Evolutionary conservation across 768 basidiomycete species (phyloP).

Genomic region (Peribolospora kevripleyi): DNA sequence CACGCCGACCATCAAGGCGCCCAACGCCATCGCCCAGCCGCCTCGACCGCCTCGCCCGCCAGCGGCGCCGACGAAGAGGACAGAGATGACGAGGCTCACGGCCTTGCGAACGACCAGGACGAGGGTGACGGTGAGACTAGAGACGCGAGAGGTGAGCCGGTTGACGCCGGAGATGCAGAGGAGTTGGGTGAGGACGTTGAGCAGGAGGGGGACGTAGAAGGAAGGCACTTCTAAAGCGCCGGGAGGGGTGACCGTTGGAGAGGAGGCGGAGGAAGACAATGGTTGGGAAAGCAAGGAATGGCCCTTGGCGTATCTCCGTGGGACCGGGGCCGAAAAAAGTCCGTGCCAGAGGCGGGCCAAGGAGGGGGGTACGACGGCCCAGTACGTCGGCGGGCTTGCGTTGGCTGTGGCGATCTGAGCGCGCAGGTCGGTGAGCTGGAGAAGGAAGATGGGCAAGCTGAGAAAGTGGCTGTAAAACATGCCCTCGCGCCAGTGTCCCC

Average conservation of each 20-base stretch:
- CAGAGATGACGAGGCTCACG: conserved; percentile 38
- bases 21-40: no score
- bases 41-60: no score
- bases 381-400: no score
- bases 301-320: no score
- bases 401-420: no score
- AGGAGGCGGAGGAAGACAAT: conserved; percentile 24
- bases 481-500: conserved; percentile 49
- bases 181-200: conserved; percentile 48
- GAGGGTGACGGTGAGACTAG: conserved; percentile 57
- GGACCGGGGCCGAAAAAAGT: no score
- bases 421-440: no score
- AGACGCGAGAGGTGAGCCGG: conserved; percentile 34
- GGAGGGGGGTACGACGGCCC: no score
- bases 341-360: no score
- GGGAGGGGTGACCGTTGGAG: conserved; percentile 18
- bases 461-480: conserved; percentile 44
- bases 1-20: no score
- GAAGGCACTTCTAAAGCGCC: conserved; percentile 15
- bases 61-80: no score
- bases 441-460: background rate
- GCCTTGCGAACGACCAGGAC: conserved; percentile 60
- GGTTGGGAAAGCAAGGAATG: no score
- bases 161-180: conserved; percentile 69
- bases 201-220: conserved; percentile 34